Percentiles rank a stretch among this genome's conserved stretches.
These are phyloP conservation scores for Boletus speciosus DNA, from an alignment of 768 basidiomycete genomes.

Conservation along the genomic window DNA sequence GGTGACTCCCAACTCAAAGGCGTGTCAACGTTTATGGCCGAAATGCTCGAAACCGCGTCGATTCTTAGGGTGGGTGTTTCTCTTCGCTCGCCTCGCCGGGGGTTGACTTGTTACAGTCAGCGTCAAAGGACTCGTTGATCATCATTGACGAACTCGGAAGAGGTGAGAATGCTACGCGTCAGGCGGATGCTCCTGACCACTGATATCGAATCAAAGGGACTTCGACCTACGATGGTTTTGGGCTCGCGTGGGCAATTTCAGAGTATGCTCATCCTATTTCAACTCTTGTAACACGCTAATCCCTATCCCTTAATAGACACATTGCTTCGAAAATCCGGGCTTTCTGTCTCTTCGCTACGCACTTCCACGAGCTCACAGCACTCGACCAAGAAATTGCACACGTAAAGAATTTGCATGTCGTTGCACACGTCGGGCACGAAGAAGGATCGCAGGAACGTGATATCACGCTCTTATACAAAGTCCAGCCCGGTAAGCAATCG, in stretches of 20 bases:
- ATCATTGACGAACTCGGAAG: conserved; percentile 97
- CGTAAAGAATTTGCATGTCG: conserved; percentile 94
- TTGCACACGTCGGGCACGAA: conserved; percentile 76
- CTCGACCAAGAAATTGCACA: conserved; percentile 82
- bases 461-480: conserved; percentile 76
- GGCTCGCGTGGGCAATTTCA: conserved; percentile 97
- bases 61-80: conserved; percentile 71
- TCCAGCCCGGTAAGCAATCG: conserved; percentile 64
- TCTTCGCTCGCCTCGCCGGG: neutral
- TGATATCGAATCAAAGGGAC: conserved; percentile 54
- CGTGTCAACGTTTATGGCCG: conserved; percentile 98
- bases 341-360: conserved; percentile 95
- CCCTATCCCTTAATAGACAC: conserved; percentile 51
- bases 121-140: conserved; percentile 87
- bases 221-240: conserved; percentile 96
- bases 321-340: conserved; percentile 91
- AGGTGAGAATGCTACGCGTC: conserved; percentile 41
- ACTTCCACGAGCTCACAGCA: conserved; percentile 95
- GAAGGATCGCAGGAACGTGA: conserved; percentile 55
- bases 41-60: conserved; percentile 98
- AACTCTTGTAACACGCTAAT: neutral
- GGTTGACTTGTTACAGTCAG: conserved; percentile 52
- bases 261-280: conserved; percentile 54
- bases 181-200: neutral
- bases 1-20: conserved; percentile 98